Evolutionary conservation across 352 stramenopile genomes (phyloP).

Genomic region (Globisporangium paroecandrum): DNA sequence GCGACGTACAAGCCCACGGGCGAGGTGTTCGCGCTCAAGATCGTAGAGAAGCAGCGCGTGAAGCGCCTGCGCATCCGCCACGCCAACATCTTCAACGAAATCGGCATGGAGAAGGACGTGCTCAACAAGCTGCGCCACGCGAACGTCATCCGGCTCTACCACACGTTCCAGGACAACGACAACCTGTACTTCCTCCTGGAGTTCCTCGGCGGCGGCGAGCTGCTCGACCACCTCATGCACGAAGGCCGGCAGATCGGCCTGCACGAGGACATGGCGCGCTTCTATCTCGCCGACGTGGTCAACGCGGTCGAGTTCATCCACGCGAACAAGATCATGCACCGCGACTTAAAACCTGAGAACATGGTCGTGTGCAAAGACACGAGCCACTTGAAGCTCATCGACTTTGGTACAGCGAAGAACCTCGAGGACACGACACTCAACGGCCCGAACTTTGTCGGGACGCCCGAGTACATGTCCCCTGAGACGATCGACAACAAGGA

Average conservation of each 20-base stretch:
- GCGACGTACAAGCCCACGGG: conserved; percentile 85
- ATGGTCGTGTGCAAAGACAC: conserved; percentile 81
- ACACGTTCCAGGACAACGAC: conserved; percentile 95
- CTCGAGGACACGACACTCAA: conserved; percentile 53
- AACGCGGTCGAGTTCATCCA: conserved; percentile 94
- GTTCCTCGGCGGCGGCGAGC: conserved; percentile 87
- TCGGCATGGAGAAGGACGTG: conserved; percentile 96
- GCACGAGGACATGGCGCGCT: conserved; percentile 73
- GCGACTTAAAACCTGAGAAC: conserved; percentile 95
- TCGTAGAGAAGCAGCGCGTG: conserved; percentile 90
- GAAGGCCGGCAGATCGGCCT: conserved; percentile 71
- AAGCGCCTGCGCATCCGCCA: conserved; percentile 90
- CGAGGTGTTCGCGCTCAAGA: conserved; percentile 95
- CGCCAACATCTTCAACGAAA: conserved; percentile 98
- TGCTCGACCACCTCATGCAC: conserved; percentile 90
- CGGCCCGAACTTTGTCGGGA: conserved; percentile 86
- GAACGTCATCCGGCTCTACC: conserved; percentile 93
- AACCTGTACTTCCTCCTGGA: conserved; percentile 97
- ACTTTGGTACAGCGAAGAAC: conserved; percentile 85
- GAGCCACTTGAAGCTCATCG: conserved; percentile 71
- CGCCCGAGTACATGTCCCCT: conserved; percentile 85
- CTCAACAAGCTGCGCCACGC: conserved; percentile 86
- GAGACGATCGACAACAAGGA: conserved; percentile 85
- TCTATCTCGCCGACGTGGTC: conserved; percentile 87
- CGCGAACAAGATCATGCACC: conserved; percentile 89